Percentiles rank a stretch among this genome's conserved stretches.
Evolutionary conservation across 495 filamentous ascomycete species (phyloP).

Genomic region (Parmelia sp.): DNA sequence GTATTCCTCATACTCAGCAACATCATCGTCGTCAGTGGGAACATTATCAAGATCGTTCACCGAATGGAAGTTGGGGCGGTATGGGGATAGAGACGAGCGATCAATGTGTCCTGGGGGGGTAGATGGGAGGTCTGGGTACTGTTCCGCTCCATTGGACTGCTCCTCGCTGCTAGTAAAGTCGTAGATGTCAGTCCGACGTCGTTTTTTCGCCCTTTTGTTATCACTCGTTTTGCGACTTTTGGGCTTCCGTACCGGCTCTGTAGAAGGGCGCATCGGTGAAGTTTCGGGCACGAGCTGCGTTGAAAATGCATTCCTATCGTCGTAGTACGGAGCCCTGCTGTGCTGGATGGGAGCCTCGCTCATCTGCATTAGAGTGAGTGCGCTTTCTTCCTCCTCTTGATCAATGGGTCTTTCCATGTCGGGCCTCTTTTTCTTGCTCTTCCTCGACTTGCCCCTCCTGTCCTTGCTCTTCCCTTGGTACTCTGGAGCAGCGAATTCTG

Average conservation of each 20-base stretch:
- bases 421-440: slow-evolving; percentile 11
- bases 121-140: slow-evolving; percentile 13
- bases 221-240: slow-evolving; percentile 9
- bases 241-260: slow-evolving; percentile 7
- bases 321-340: neutral
- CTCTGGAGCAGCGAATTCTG: slow-evolving; percentile 3
- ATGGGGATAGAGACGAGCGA: slow-evolving; percentile 1
- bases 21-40: slow-evolving; percentile 25
- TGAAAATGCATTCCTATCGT: slow-evolving; percentile 14
- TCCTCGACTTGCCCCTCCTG: slow-evolving; percentile 17
- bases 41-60: slow-evolving; percentile 23
- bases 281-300: slow-evolving; percentile 19
- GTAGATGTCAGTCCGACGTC: neutral
- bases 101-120: slow-evolving; percentile 9
- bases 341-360: slow-evolving; percentile 3
- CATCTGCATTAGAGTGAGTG: slow-evolving; percentile 20
- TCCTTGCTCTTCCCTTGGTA: slow-evolving; percentile 6
- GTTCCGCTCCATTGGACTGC: neutral
- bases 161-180: neutral
- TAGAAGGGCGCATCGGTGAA: slow-evolving; percentile 3
- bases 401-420: slow-evolving; percentile 7
- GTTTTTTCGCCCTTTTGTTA: neutral
- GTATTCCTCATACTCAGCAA: slow-evolving; percentile 16
- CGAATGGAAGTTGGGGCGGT: neutral
- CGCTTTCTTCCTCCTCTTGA: slow-evolving; percentile 20